phyloP scores from a whole-genome alignment of 805 yeast genomes.

The Teunomyces kruisii region DNA sequence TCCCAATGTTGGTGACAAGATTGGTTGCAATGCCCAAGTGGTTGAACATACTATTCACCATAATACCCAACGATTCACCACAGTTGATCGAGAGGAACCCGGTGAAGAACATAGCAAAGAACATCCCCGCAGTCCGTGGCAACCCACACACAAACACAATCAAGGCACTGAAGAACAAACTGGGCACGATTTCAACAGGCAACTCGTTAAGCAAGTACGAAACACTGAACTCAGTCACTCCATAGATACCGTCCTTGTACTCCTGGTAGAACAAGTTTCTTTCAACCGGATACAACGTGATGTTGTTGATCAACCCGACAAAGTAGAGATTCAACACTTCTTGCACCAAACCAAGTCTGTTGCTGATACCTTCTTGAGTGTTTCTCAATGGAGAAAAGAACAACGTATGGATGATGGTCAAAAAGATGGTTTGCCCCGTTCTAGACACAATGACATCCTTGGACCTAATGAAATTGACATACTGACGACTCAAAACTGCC shows the following conservation, averaged over 20 bases:
- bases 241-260: conserved; percentile 69
- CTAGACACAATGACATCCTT: conserved; percentile 64
- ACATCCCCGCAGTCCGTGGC: conserved; percentile 65
- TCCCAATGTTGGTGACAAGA: conserved; percentile 61
- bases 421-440: conserved; percentile 59
- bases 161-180: conserved; percentile 58
- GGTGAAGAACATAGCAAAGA: conserved; percentile 60
- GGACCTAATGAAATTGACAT: conserved; percentile 33
- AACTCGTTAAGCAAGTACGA: conserved; percentile 61
- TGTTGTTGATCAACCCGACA: conserved; percentile 76
- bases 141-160: conserved; percentile 71
- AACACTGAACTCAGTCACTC: conserved; percentile 59
- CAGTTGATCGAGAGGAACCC: conserved; percentile 58
- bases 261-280: conserved; percentile 78
- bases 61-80: conserved; percentile 84
- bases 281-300: conserved; percentile 73
- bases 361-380: conserved; percentile 51
- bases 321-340: conserved; percentile 71
- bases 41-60: conserved; percentile 68
- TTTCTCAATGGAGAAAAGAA: conserved; percentile 51
- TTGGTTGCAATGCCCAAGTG: conserved; percentile 83
- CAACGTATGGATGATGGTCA: conserved; percentile 64
- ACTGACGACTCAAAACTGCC: conserved; percentile 33
- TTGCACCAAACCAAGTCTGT: conserved; percentile 75
- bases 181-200: conserved; percentile 65